These are phyloP conservation scores for Zalerion maritima DNA, from an alignment of 495 filamentous ascomycete species.

Conservation along the genomic window DNA sequence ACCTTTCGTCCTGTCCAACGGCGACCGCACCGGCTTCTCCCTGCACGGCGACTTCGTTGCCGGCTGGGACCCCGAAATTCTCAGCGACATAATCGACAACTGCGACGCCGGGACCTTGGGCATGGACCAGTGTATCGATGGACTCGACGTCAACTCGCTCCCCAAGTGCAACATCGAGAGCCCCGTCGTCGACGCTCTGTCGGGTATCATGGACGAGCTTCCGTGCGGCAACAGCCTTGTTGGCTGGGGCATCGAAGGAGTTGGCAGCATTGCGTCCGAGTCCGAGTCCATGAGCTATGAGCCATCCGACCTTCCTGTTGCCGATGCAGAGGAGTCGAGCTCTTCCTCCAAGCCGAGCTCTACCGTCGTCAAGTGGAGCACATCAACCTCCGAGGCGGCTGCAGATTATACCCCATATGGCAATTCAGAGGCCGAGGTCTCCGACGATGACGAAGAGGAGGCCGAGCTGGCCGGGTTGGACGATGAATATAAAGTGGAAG, in stretches of 20 bases:
- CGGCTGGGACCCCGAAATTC: constrained; percentile 49
- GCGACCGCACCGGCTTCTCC: constrained; percentile 40
- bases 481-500: too few species aligned
- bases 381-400: too few species aligned
- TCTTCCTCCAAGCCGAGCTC: too few species aligned
- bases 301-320: too few species aligned
- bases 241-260: constrained; percentile 24
- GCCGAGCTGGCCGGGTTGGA: too few species aligned
- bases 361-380: too few species aligned
- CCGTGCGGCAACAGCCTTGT: constrained; percentile 43
- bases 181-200: constrained; percentile 19
- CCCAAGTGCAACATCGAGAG: constrained; percentile 34
- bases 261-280: too few species aligned
- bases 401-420: too few species aligned
- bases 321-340: too few species aligned
- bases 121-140: constrained; percentile 40
- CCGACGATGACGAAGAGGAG: too few species aligned
- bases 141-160: constrained; percentile 26
- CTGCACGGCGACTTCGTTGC: constrained; percentile 61
- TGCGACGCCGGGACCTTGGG: constrained; percentile 39
- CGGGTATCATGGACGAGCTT: constrained; percentile 25
- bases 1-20: constrained; percentile 53
- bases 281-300: too few species aligned
- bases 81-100: constrained; percentile 45
- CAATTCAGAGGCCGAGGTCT: too few species aligned